Evolutionary conservation across 2,329 filamentous ascomycete species (phyloP).

Genomic region (Colletotrichum liriopes): DNA sequence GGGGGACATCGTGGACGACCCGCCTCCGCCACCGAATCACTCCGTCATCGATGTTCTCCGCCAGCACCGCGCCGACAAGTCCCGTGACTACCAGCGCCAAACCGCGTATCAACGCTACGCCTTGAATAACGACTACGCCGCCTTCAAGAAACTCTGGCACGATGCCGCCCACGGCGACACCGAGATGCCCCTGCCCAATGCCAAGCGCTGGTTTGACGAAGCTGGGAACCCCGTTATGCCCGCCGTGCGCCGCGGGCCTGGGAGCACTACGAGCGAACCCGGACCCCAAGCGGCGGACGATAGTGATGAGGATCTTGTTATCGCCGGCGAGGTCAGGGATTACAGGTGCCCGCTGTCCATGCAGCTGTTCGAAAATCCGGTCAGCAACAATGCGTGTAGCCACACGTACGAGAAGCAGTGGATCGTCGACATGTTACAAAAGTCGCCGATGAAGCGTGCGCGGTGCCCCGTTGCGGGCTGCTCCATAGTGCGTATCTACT

Average conservation of each 20-base stretch:
- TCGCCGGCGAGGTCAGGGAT: constrained; percentile 75
- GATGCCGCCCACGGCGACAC: constrained; percentile 65
- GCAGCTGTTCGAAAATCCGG: constrained; percentile 75
- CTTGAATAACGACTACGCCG: constrained; percentile 71
- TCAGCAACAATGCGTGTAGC: constrained; percentile 76
- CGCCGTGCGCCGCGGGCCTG: constrained; percentile 10
- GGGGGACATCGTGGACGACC: constrained; percentile 47
- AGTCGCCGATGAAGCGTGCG: constrained; percentile 52
- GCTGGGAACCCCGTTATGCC: constrained; percentile 59
- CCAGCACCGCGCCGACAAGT: constrained; percentile 55
- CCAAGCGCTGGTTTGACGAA: constrained; percentile 68
- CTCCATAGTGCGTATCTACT: constrained; percentile 61
- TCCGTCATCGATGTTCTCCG: constrained; percentile 55
- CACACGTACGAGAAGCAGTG: constrained; percentile 80
- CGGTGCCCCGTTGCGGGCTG: constrained; percentile 79
- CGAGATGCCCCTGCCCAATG: constrained; percentile 67
- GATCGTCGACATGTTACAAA: constrained; percentile 71
- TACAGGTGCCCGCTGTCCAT: constrained; percentile 81
- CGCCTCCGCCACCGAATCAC: constrained; percentile 32
- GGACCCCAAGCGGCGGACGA: constrained; percentile 60
- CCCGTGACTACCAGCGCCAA: constrained; percentile 60
- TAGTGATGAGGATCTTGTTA: constrained; percentile 78
- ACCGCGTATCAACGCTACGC: constrained; percentile 66
- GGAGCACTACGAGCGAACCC: constrained; percentile 48
- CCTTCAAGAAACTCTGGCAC: constrained; percentile 73